Conservation (phyloP, 768 basidiomycete species). For the Leccinum aurantiacum region DNA sequence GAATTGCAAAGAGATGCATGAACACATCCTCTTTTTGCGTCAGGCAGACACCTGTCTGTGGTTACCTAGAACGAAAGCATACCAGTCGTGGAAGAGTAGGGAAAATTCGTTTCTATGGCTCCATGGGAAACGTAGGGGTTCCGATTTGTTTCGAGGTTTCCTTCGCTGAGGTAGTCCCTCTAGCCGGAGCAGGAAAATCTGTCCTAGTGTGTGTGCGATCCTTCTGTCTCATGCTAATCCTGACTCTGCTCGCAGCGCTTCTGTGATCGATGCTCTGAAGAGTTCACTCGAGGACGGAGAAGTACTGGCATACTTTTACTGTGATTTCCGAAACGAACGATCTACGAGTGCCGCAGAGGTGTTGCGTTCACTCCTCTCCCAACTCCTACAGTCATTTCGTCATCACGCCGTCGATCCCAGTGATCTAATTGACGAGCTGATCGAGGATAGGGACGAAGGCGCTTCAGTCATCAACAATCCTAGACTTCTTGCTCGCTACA, state of each 20-base stretch:
- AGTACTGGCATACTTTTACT: conserved; percentile 18
- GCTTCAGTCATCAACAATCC: not conserved
- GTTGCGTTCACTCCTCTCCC: conserved; percentile 19
- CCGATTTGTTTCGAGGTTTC: not conserved
- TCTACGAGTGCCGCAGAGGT: conserved; percentile 11
- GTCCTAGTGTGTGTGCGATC: conserved; percentile 10
- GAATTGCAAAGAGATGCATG: conserved; percentile 3
- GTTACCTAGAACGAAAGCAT: conserved; percentile 4
- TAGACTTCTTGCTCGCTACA: conserved; percentile 1
- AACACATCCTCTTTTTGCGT: not conserved
- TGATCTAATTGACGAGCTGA: conserved; percentile 2
- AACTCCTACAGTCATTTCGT: conserved; percentile 7
- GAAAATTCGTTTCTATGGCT: conserved; percentile 12
- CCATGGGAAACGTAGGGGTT: conserved; percentile 14
- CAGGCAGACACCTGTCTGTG: conserved; percentile 15
- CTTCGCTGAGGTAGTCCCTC: not conserved
- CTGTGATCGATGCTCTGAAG: conserved; percentile 12
- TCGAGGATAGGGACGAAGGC: not conserved
- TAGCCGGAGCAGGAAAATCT: conserved; percentile 20
- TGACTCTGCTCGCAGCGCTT: conserved; percentile 9
- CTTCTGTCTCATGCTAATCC: too few relatives aligned
- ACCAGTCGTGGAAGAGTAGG: conserved; percentile 4
- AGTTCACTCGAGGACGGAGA: not conserved
- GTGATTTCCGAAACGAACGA: conserved; percentile 18
- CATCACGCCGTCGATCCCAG: not conserved